phyloP scores from a whole-genome alignment of 2,329 filamentous ascomycete genomes.

The Aspergillus sp. region DNA sequence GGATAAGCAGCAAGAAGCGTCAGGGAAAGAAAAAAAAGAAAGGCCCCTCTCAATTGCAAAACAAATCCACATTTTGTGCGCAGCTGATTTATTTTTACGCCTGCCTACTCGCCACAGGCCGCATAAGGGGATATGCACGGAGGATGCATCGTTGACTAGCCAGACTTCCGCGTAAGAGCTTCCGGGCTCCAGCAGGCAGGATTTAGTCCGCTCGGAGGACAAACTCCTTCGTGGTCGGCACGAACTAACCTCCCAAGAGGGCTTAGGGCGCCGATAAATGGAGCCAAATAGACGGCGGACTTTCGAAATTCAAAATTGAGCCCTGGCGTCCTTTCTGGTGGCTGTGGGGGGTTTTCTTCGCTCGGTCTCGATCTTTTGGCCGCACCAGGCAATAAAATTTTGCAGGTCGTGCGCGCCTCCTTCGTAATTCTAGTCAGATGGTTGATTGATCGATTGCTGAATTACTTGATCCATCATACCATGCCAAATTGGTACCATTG shows the following conservation, averaged over 20 bases:
- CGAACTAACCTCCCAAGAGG: conserved; percentile 4
- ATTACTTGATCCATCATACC: not conserved
- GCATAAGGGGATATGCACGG: conserved; percentile 5
- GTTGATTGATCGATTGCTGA: not conserved
- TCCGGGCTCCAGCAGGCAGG: conserved; percentile 19
- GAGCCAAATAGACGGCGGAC: not conserved
- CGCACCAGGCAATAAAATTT: not conserved
- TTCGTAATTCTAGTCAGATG: not conserved
- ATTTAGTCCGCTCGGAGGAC: conserved; percentile 11
- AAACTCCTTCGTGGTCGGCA: conserved; percentile 4
- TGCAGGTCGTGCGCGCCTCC: not conserved
- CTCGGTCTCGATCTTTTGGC: conserved; percentile 4
- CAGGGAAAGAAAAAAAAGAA: not conserved
- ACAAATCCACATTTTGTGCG: not conserved
- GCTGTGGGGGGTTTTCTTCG: conserved; percentile 1
- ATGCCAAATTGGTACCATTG: not conserved
- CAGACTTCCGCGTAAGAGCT: conserved; percentile 17
- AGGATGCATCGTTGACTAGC: conserved; percentile 11
- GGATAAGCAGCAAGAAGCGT: not conserved
- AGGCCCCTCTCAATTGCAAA: not conserved
- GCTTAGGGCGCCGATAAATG: conserved; percentile 2
- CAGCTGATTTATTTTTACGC: conserved; percentile 2
- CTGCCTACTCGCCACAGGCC: not conserved
- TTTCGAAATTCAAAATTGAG: conserved; percentile 10
- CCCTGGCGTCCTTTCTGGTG: conserved; percentile 6